A percentile compares a stretch with the other conserved stretches of the same genome.
Evolutionary conservation across 345 rosid species (phyloP).

Genomic region (Eucalyptus leucophloia): DNA sequence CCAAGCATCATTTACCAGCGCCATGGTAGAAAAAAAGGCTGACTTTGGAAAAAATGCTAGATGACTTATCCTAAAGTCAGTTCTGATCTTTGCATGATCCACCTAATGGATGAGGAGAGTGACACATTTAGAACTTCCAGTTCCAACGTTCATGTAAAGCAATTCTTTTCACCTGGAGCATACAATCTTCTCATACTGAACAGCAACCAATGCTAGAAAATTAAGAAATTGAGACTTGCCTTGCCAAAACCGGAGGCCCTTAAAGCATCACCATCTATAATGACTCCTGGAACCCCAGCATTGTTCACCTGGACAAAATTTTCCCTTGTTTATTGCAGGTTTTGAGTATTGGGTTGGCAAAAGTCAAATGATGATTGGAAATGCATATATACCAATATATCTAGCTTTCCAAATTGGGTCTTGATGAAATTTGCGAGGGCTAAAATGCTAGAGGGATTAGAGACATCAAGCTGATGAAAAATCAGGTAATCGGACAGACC

Average conservation of each 20-base stretch:
- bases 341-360: neutral
- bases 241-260: neutral
- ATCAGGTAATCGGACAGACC: neutral
- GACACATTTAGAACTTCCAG: neutral
- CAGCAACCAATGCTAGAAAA: neutral
- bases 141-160: neutral
- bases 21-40: neutral
- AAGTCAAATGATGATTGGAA: too few relatives aligned
- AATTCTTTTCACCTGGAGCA: neutral
- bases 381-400: slow-evolving; percentile 1
- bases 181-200: neutral
- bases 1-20: neutral
- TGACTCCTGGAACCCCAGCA: slow-evolving; percentile 3
- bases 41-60: neutral
- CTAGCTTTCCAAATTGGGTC: slow-evolving; percentile 5
- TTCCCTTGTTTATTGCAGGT: neutral
- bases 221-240: neutral
- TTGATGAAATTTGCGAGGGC: neutral
- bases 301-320: slow-evolving; percentile 5
- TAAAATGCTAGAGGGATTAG: slow-evolving; percentile 3
- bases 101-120: neutral
- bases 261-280: neutral
- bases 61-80: neutral
- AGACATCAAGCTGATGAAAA: slow-evolving; percentile 12
- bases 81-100: neutral